Evolutionary conservation across 169 alveolate genomes (phyloP), one percentile per base, ranked within the genome.

Genomic region (Babesia divergens): DNA sequence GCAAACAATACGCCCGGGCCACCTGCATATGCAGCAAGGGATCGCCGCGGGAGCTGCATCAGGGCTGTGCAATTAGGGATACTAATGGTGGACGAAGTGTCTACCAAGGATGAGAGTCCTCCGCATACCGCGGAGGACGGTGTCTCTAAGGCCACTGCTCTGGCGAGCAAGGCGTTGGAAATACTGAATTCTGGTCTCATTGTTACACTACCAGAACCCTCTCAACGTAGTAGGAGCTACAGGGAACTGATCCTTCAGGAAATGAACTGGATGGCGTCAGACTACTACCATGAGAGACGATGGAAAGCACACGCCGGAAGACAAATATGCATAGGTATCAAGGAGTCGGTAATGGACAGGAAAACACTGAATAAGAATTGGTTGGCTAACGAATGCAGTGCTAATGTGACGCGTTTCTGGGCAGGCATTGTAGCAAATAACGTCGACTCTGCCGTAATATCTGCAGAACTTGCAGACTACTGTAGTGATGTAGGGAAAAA

Each of bases 181-280:
- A 28, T 47, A 18, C 53, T 62, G 26, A 42, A 22, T 0, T 43
- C 47, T 16, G 60, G 72, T 22, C 56, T 6, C 2, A 31, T 62
- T 20, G 59, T 62, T 46, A 62, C 72, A 14, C 72, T 52, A 5
- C 84, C 88, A 3, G 88, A 80, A 24, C 88, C 88, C 22, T 44
- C 75, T 18, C 84, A 68, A 35, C 29, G 84, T n/a, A 69, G 83
- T 46, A 50, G 84, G 37, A 80, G 88, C 71, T 80, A 68, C 67
- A 24, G 84, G 29, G 88, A 70, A 35, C 80, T 80, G 26, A 80
- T 80, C 26, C 65, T 80, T 34, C 88, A 80, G 80, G 88, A 80
- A 32, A 80, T 80, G 88, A 80, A 80, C 72, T 80, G 88, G 88
- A 80, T 80, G 88, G 88, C 88, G n/a, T 29, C 49, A 24, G 88